phyloP scores from a whole-genome alignment of 345 rosid genomes.

The Moringa oleifera region DNA sequence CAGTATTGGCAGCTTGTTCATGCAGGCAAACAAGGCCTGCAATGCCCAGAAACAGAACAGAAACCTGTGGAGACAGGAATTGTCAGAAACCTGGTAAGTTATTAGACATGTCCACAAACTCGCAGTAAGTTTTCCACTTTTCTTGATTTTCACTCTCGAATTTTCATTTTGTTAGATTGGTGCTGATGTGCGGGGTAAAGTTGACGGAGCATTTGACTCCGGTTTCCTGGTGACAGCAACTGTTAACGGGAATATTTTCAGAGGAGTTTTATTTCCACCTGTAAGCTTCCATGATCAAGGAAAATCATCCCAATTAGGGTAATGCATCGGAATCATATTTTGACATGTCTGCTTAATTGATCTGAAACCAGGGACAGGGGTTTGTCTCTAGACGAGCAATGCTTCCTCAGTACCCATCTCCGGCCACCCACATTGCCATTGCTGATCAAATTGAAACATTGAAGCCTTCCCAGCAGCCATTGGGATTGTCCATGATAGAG shows the following conservation, averaged over 20 bases:
- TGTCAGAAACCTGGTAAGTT: constrained; percentile 39
- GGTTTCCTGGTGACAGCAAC: constrained; percentile 64
- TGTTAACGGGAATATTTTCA: constrained; percentile 53
- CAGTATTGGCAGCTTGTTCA: constrained; percentile 19
- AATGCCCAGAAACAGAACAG: constrained; percentile 15
- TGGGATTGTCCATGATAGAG: constrained; percentile 11
- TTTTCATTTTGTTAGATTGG: constrained; percentile 36
- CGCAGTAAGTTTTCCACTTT: too few relatives aligned
- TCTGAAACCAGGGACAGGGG: constrained; percentile 27
- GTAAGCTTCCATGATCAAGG: constrained; percentile 27
- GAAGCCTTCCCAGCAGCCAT: constrained; percentile 19
- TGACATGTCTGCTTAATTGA: not conserved
- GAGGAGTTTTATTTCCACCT: constrained; percentile 70
- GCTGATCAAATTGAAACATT: constrained; percentile 16
- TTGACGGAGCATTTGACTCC: constrained; percentile 67
- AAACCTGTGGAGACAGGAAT: constrained; percentile 23
- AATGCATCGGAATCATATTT: too few relatives aligned
- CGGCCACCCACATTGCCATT: constrained; percentile 17
- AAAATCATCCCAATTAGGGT: too few relatives aligned
- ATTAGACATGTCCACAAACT: not conserved
- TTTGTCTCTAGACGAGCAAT: constrained; percentile 19
- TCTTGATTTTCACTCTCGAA: not conserved
- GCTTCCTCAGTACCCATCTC: constrained; percentile 23
- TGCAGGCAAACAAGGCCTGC: constrained; percentile 24
- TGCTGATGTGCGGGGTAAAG: constrained; percentile 60